Conservation (phyloP, 2,329 filamentous ascomycete species). For the Fusarium phyllophilum region DNA sequence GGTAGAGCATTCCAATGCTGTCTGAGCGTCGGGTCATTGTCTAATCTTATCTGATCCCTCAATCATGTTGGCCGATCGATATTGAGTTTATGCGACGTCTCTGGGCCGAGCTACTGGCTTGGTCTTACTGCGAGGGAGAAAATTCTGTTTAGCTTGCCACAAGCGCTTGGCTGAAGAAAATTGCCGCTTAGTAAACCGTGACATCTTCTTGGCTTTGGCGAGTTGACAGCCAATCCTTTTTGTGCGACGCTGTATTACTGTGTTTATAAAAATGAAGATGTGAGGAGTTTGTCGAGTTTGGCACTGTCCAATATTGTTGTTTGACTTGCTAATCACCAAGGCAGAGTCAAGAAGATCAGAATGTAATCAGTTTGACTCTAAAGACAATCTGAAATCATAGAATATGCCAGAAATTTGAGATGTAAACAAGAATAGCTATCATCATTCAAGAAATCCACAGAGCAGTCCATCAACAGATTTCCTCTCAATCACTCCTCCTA, state of each 20-base stretch:
- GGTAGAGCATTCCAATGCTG: background rate
- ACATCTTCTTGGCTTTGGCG: fast-evolving
- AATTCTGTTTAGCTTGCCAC: background rate
- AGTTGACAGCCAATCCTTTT: background rate
- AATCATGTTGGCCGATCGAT: background rate
- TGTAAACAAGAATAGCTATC: fast-evolving
- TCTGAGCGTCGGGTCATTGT: background rate
- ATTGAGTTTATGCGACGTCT: background rate
- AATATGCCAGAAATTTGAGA: fast-evolving
- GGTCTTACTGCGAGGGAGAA: background rate
- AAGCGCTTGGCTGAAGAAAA: background rate
- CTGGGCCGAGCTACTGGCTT: background rate
- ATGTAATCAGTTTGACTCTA: fast-evolving
- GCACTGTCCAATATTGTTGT: background rate
- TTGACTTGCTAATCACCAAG: background rate
- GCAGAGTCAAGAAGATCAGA: fast-evolving
- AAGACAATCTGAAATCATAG: fast-evolving
- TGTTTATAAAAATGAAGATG: background rate
- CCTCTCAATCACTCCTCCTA: fast-evolving
- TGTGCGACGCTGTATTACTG: background rate
- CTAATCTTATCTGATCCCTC: constrained; percentile 25
- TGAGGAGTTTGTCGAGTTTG: background rate
- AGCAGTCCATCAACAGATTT: too few species aligned
- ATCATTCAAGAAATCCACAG: background rate
- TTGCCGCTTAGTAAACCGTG: fast-evolving